Evolutionary conservation across 2,329 filamentous ascomycete species (phyloP).

Genomic region (Colletotrichum acutatum): DNA sequence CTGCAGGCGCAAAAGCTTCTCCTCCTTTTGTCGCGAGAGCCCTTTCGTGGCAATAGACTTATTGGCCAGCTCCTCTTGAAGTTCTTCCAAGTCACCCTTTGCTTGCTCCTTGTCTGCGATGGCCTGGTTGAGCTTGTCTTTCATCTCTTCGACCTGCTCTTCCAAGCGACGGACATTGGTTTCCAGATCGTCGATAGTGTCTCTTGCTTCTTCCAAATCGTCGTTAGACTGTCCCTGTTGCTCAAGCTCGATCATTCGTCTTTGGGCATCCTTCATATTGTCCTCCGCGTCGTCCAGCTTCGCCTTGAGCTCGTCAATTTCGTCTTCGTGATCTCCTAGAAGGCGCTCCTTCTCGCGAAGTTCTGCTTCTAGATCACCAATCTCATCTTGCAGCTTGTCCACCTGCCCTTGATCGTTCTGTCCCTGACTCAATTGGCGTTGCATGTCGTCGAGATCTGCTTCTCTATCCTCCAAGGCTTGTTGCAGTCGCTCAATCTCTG

Average conservation of each 20-base stretch:
- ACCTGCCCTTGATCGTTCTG: conserved; percentile 68
- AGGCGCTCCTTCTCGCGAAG: conserved; percentile 79
- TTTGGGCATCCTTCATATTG: conserved; percentile 66
- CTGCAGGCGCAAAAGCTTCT: conserved; percentile 74
- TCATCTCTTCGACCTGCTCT: conserved; percentile 64
- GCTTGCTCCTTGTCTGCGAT: conserved; percentile 65
- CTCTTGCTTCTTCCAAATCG: conserved; percentile 65
- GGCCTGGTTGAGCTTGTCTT: conserved; percentile 65
- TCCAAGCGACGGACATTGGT: conserved; percentile 63
- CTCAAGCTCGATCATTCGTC: conserved; percentile 65
- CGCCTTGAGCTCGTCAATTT: conserved; percentile 74
- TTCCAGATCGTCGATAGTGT: conserved; percentile 70
- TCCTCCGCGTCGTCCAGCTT: conserved; percentile 64
- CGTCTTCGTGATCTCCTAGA: conserved; percentile 80
- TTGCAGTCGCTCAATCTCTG: conserved; percentile 68
- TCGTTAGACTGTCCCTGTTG: conserved; percentile 63
- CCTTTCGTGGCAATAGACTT: conserved; percentile 82
- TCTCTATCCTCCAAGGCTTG: conserved; percentile 68
- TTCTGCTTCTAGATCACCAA: conserved; percentile 81
- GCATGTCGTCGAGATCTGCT: conserved; percentile 69
- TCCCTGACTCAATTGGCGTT: conserved; percentile 66
- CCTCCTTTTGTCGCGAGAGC: conserved; percentile 79
- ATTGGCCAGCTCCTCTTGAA: conserved; percentile 82
- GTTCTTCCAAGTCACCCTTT: conserved; percentile 69
- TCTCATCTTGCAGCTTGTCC: conserved; percentile 76